Percentiles rank a stretch among this genome's conserved stretches.
Conservation (phyloP, 805 yeast species). For the Starmerella bombicola region DNA sequence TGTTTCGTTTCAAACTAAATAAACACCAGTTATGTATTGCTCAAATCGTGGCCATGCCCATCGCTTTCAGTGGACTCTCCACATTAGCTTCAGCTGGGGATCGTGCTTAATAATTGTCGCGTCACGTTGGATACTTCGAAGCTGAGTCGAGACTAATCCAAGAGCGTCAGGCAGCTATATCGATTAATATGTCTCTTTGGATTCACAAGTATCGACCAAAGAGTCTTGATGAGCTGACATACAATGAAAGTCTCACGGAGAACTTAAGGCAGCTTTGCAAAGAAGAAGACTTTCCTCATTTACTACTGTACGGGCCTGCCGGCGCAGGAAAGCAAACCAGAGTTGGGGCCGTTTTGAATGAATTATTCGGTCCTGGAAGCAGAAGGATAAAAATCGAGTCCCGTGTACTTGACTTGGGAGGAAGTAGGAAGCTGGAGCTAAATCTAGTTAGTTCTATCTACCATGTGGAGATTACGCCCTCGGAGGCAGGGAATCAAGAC, state of each 20-base stretch:
- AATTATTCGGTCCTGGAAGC: conserved; percentile 71
- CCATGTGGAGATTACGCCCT: conserved; percentile 91
- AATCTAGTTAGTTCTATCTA: conserved; percentile 84
- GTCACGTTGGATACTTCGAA: not conserved
- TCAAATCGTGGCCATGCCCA: too few relatives aligned
- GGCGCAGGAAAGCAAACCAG: conserved; percentile 98
- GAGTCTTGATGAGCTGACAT: conserved; percentile 48
- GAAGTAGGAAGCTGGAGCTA: conserved; percentile 68
- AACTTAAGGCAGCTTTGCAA: conserved; percentile 50
- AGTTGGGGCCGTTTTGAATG: conserved; percentile 62
- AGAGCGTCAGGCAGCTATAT: not conserved
- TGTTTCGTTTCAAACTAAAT: not conserved
- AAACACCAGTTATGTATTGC: not conserved
- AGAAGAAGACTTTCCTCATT: conserved; percentile 84
- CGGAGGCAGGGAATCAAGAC: conserved; percentile 93
- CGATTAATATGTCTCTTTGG: conserved; percentile 52
- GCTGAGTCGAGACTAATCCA: not conserved
- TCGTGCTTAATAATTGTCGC: conserved; percentile 3
- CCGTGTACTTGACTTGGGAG: conserved; percentile 56
- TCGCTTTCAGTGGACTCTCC: too few relatives aligned
- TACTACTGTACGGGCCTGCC: conserved; percentile 84
- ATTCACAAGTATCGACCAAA: conserved; percentile 88
- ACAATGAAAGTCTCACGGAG: conserved; percentile 51
- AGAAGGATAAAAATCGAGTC: conserved; percentile 83
- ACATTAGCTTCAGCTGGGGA: too few relatives aligned